Conservation (phyloP, 1,139 yeast genomes). For the Arxiozyma slooffiae region DNA sequence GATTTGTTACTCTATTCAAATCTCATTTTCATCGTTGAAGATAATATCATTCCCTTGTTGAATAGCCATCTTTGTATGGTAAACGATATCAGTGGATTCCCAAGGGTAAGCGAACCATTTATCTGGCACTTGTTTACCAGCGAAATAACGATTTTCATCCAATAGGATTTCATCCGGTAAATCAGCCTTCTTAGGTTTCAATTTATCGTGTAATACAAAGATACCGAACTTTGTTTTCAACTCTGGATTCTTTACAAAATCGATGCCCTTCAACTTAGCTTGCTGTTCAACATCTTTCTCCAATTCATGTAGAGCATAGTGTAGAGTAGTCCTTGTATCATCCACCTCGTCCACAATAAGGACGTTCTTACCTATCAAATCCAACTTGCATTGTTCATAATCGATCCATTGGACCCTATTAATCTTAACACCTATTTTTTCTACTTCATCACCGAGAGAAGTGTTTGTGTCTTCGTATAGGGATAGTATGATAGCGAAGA, state of each 20-base stretch:
- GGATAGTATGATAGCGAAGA: constrained; percentile 56
- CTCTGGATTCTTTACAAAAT: constrained; percentile 33
- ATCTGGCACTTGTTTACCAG: constrained; percentile 86
- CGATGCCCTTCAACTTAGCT: constrained; percentile 39
- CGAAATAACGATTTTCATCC: constrained; percentile 53
- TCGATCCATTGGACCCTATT: constrained; percentile 61
- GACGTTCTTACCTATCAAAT: constrained; percentile 49
- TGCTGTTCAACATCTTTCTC: constrained; percentile 46
- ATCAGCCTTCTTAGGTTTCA: constrained; percentile 75
- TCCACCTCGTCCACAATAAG: constrained; percentile 62
- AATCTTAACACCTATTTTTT: constrained; percentile 49
- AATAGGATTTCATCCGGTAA: constrained; percentile 41
- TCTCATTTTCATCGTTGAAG: constrained; percentile 7
- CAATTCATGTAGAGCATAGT: constrained; percentile 50
- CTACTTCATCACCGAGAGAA: constrained; percentile 35
- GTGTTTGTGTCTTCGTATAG: constrained; percentile 48
- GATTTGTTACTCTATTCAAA: neutral
- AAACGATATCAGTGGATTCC: constrained; percentile 86
- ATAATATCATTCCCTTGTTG: constrained; percentile 58
- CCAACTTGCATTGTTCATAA: constrained; percentile 43
- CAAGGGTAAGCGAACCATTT: constrained; percentile 97
- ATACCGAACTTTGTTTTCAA: constrained; percentile 63
- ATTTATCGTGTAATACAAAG: constrained; percentile 88
- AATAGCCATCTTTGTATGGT: constrained; percentile 71
- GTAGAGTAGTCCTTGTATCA: constrained; percentile 57